Base-by-base conservation (phyloP, 2,329 filamentous ascomycete genomes). In the Trichophyton benhamiae region DNA sequence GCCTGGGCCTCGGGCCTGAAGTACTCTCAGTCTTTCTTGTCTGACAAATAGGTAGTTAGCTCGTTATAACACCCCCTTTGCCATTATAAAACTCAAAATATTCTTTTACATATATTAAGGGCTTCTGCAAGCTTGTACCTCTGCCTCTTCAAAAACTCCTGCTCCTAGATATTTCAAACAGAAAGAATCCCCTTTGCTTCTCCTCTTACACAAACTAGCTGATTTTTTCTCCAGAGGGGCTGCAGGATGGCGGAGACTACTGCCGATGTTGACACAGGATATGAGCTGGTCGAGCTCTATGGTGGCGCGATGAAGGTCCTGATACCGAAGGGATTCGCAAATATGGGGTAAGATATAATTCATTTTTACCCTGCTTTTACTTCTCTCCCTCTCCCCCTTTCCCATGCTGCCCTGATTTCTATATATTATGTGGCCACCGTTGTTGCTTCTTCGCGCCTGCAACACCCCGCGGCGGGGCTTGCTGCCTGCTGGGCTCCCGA, bases 221-320 rank as follows among this genome's bases (percentile, higher is more conserved):
- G 22, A 52, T 6, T 20, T 9, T 7, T 52, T 52, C 46, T 52
- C 11, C 15, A 13, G 8, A 13, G 8, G 33, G 33, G 33, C 33
- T 11, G 9, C 33, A 38, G 13, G 13, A 63, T 63, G 62, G 62
- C n/a, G 55, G 33, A 58, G 13, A 15, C 42, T 8, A 15, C 6
- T 8, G n/a, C 6, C 41, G 9, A 38, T 17, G 3, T 2, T 38
- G 33, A 38, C 11, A 38, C 33, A 3, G 60, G 58, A 20, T 64
- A 64, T 42, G 11, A 3, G 55, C 44, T 46, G 8, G 64, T 44
- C 4, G 63, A 63, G 7, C 60, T 70, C 7, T 70, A 66, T 59
- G 68, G 68, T 33, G 68, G 68, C 11, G 68, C 68, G 22, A 67
- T 70, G 33, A 64, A 60, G 15, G 65, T 61, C 9, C 61, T 64